phyloP scores from a whole-genome alignment of 352 stramenopile species.

The Globisporangium radiosum region DNA sequence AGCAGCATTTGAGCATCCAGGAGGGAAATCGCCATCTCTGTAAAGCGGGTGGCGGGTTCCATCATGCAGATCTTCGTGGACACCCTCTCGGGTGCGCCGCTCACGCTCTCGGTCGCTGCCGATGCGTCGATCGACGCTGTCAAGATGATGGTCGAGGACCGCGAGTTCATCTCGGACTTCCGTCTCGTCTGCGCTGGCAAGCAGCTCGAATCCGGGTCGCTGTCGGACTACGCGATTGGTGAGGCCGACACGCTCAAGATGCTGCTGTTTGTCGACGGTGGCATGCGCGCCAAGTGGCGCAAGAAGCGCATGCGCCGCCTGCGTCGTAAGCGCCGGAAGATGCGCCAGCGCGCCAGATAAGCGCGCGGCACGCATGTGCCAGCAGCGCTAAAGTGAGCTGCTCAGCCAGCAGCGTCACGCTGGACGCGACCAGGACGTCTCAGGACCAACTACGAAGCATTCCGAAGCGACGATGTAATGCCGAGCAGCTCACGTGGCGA shows the following conservation, averaged over 20 bases:
- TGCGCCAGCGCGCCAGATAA: slow-evolving; percentile 98
- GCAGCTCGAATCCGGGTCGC: slow-evolving; percentile 71
- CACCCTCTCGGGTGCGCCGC: slow-evolving; percentile 77
- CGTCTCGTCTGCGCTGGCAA: slow-evolving; percentile 86
- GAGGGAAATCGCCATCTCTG: slow-evolving; percentile 37
- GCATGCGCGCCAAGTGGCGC: slow-evolving; percentile 96
- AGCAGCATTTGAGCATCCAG: slow-evolving; percentile 90
- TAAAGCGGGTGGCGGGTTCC: slow-evolving; percentile 25
- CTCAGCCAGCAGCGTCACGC: too few relatives aligned
- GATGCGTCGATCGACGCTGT: slow-evolving; percentile 90
- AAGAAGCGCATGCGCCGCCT: slow-evolving; percentile 99
- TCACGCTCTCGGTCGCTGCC: slow-evolving; percentile 72
- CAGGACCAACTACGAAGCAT: too few relatives aligned
- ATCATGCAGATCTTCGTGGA: slow-evolving; percentile 95
- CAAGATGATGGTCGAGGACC: slow-evolving; percentile 92
- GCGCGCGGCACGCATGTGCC: slow-evolving; percentile 10
- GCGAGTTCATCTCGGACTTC: slow-evolving; percentile 93
- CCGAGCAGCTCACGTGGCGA: too few relatives aligned
- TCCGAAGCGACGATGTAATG: too few relatives aligned
- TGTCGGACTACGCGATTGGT: slow-evolving; percentile 89
- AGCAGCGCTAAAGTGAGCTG: too few relatives aligned
- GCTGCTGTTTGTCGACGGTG: slow-evolving; percentile 87
- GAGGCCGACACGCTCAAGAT: slow-evolving; percentile 92
- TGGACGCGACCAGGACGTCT: too few relatives aligned
- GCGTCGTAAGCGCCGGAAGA: slow-evolving; percentile 97